Conservation (phyloP, 2,329 filamentous ascomycete species). For the Piedraia hortae region DNA sequence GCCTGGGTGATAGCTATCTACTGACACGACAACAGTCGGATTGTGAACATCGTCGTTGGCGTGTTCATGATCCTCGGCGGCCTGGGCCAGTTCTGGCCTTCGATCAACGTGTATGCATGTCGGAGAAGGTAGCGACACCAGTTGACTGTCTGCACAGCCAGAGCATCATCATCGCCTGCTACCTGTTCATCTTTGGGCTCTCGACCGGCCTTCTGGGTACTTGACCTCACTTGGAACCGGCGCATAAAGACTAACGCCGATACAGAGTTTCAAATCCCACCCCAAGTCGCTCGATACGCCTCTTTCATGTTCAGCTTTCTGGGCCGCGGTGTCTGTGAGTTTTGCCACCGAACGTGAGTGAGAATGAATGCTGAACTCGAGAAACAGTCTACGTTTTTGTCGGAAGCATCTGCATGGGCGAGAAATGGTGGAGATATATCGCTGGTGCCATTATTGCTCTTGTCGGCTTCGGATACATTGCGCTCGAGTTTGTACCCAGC, state of each 20-base stretch:
- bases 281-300: conserved; percentile 74
- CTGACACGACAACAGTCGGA: conserved; percentile 33
- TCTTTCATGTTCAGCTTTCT: conserved; percentile 97
- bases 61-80: conserved; percentile 72
- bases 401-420: conserved; percentile 56
- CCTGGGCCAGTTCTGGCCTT: conserved; percentile 39
- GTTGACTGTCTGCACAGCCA: conserved; percentile 21
- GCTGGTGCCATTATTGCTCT: conserved; percentile 53
- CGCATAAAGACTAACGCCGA: conserved; percentile 2
- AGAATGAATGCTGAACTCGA: conserved; percentile 3
- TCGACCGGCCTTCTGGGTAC: conserved; percentile 29
- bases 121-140: background rate
- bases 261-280: conserved; percentile 74
- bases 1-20: background rate
- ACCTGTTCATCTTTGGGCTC: conserved; percentile 75
- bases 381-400: conserved; percentile 82
- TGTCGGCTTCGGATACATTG: conserved; percentile 46
- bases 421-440: conserved; percentile 37
- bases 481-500: conserved; percentile 22
- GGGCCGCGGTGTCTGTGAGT: conserved; percentile 74
- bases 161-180: conserved; percentile 51
- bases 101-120: conserved; percentile 25
- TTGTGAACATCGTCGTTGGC: conserved; percentile 76
- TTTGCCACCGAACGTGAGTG: conserved; percentile 3
- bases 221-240: conserved; percentile 2